These are phyloP conservation scores for Gryganskiella cystojenkinii DNA, from an alignment of 192 early-diverging fungal species.

Conservation along the genomic window DNA sequence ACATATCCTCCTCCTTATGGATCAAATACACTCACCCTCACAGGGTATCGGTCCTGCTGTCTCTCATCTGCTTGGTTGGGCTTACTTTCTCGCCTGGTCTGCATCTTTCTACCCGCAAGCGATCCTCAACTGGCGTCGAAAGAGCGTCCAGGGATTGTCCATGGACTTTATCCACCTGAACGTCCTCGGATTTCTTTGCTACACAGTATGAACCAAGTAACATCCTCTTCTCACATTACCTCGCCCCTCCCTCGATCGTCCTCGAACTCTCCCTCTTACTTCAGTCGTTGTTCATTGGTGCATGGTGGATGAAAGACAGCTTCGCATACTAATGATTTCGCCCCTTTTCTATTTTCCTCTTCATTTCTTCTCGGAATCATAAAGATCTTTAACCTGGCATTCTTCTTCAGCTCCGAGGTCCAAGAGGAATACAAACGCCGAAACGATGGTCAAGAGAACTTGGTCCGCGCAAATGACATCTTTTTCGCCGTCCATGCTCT, in stretches of 20 bases:
- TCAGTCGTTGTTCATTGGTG: no score
- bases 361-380: not conserved
- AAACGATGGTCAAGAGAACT: constrained; percentile 73
- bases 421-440: constrained; percentile 78
- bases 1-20: no score
- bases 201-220: constrained; percentile 61
- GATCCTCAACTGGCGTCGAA: constrained; percentile 79
- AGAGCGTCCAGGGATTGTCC: constrained; percentile 87
- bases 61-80: constrained; percentile 38
- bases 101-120: constrained; percentile 90
- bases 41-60: constrained; percentile 18
- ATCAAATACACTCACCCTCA: not conserved
- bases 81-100: constrained; percentile 89
- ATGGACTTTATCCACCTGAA: constrained; percentile 93
- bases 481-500: constrained; percentile 91
- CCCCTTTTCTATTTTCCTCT: not conserved
- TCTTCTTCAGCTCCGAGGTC: constrained; percentile 72
- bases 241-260: no score
- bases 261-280: no score
- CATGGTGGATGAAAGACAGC: no score
- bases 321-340: no score
- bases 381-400: constrained; percentile 80
- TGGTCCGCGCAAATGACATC: constrained; percentile 87
- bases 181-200: constrained; percentile 86
- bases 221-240: not conserved